Evolutionary conservation across 441 rosid genomes (phyloP), one percentile per base, ranked within the genome.

Genomic region (Breynia disticha): DNA sequence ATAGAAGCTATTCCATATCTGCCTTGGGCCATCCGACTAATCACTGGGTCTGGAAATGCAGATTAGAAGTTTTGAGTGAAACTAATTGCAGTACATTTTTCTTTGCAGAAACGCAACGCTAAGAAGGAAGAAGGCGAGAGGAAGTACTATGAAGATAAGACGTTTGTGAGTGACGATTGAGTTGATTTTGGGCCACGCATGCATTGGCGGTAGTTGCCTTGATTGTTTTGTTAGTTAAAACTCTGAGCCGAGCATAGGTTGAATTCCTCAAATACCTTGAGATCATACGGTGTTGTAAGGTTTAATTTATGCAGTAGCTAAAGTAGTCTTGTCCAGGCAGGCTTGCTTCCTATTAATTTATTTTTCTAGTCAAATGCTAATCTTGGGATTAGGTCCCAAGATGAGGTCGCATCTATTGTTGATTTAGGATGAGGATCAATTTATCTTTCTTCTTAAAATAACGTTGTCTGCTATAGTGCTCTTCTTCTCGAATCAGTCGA

Each of bases 101-200:
- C 5, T 52, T 21, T 64, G 72, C 78, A 83, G 90, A 76, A 80
- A 69, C 87, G 87, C 11, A 79, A 83, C 8, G 85, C 75, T 67
- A 77, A 73, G 71, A 83, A 83, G 79, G 61, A 56, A 50, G 83
- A 64, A 48, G 75, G 81, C 39, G 90, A 83, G 68, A 76, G 28
- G 51, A 80, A 48, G 69, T 83, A 83, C 58, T 79, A 83, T 24
- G 85, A 80, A 52, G 70, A 46, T 15, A 83, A 81, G 78, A 60
- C 70, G 17, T 67, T 44, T 1, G 65, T 83, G 11, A 62, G 73
- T 1, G 85, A 72, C 8, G 87, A 83, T 49, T 80, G 71, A 80
- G 62, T 38, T 28, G 57, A 20, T 57, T 28, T 28, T 9, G 56
- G 59, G 46, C 19, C 59, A 19, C 45, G 45, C 55, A 18, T 35